phyloP scores from a whole-genome alignment of 1,284 basidiomycete species.

The Cryptococcus wingfieldii region DNA sequence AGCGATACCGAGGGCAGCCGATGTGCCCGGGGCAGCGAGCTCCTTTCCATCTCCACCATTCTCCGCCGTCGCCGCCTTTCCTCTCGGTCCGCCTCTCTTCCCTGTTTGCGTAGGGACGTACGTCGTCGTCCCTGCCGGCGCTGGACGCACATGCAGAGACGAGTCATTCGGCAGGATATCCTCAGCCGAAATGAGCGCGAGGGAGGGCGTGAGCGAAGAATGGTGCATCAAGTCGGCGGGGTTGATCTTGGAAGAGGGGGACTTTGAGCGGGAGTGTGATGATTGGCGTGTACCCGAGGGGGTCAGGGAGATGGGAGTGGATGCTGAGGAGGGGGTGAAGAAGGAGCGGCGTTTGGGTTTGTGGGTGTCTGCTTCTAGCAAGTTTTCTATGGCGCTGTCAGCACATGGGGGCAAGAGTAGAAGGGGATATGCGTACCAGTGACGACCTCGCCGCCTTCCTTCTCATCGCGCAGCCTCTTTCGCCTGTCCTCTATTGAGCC shows the following conservation, averaged over 20 bases:
- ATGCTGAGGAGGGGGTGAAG: conserved; percentile 19
- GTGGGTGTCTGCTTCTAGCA: conserved; percentile 41
- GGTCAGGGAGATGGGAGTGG: conserved; percentile 2
- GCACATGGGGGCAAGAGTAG: not conserved
- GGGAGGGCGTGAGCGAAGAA: conserved; percentile 33
- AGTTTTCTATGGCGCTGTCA: conserved; percentile 26
- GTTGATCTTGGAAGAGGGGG: conserved; percentile 23
- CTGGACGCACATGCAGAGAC: conserved; percentile 40
- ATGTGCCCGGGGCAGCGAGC: conserved; percentile 35
- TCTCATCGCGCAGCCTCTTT: conserved; percentile 52
- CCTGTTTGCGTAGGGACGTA: conserved; percentile 25
- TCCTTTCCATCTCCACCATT: conserved; percentile 26
- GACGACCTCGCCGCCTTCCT: conserved; percentile 52
- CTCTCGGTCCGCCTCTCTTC: conserved; percentile 39
- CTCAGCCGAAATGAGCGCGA: conserved; percentile 39
- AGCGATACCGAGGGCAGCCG: conserved; percentile 36
- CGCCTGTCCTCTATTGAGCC: conserved; percentile 53
- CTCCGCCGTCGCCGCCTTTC: conserved; percentile 18
- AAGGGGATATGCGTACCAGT: conserved; percentile 42
- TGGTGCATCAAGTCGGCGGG: conserved; percentile 38
- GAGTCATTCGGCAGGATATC: conserved; percentile 43
- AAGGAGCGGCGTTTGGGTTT: conserved; percentile 37
- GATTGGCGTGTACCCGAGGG: not conserved
- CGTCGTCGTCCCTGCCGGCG: conserved; percentile 18
- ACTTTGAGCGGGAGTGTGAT: not conserved